These are phyloP conservation scores for Psilocybe azurescens DNA, from an alignment of 768 basidiomycete species.

Conservation along the genomic window DNA sequence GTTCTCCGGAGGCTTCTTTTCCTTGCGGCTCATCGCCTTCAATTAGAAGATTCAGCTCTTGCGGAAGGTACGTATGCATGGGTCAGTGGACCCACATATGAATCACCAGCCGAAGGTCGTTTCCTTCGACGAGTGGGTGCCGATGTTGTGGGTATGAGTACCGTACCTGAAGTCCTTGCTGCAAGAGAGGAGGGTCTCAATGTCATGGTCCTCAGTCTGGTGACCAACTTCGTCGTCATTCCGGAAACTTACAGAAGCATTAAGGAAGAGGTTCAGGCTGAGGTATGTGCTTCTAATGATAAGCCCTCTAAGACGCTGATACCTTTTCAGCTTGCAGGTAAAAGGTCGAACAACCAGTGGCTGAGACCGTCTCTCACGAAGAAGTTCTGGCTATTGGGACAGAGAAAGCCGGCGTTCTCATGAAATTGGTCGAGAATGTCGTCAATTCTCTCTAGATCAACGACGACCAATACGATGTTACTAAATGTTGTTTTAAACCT, in stretches of 20 bases:
- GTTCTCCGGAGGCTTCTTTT: slow-evolving; percentile 74
- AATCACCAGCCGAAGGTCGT: slow-evolving; percentile 85
- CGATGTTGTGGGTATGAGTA: slow-evolving; percentile 95
- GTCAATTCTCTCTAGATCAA: slow-evolving; percentile 39
- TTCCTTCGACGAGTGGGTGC: slow-evolving; percentile 78
- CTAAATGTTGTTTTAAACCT: background rate
- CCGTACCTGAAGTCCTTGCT: slow-evolving; percentile 86
- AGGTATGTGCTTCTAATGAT: slow-evolving; percentile 49
- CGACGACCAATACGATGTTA: background rate
- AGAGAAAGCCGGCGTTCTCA: slow-evolving; percentile 75
- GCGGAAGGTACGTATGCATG: slow-evolving; percentile 89
- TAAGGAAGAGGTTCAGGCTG: slow-evolving; percentile 76
- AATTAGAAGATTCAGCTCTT: slow-evolving; percentile 57
- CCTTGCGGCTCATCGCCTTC: slow-evolving; percentile 68
- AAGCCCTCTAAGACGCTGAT: background rate
- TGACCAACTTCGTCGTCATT: slow-evolving; percentile 86
- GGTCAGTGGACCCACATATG: slow-evolving; percentile 91
- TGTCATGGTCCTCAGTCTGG: slow-evolving; percentile 80
- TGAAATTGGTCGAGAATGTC: slow-evolving; percentile 68
- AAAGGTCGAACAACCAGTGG: slow-evolving; percentile 43
- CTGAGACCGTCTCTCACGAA: slow-evolving; percentile 70
- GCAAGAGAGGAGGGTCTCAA: slow-evolving; percentile 78
- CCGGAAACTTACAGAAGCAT: slow-evolving; percentile 70
- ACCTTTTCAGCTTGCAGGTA: slow-evolving; percentile 62
- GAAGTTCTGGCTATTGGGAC: slow-evolving; percentile 75